These are phyloP conservation scores for Babesia bigemina DNA, from an alignment of 169 alveolate species.

Conservation along the genomic window DNA sequence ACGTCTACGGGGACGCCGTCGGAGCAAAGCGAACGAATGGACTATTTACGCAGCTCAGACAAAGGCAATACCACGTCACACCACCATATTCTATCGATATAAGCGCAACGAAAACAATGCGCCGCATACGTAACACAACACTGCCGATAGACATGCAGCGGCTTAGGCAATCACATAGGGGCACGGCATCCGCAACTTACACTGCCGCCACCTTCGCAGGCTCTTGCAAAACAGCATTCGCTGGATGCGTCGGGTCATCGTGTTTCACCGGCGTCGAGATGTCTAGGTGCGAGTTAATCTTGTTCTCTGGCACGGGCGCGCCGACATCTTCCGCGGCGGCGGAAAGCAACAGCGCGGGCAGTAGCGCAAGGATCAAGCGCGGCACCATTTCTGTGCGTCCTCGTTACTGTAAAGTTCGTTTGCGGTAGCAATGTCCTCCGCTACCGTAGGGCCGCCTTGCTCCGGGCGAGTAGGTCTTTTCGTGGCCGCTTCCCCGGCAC, in stretches of 20 bases:
- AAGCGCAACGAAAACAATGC: no score
- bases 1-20: no score
- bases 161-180: no score
- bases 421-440: background rate
- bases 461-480: background rate
- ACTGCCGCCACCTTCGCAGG: background rate
- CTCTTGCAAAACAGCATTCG: conserved; percentile 9
- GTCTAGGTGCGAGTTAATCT: conserved; percentile 27
- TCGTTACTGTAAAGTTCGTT: background rate
- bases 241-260: background rate
- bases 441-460: background rate
- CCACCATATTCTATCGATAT: no score
- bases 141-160: background rate
- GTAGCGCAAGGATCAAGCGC: background rate
- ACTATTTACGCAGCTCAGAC: no score
- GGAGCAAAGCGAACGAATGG: no score
- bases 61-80: no score
- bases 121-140: background rate
- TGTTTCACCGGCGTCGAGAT: background rate
- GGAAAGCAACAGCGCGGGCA: background rate
- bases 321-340: conserved; percentile 30
- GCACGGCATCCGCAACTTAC: conserved; percentile 5
- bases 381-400: conserved; percentile 10
- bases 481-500: conserved; percentile 13
- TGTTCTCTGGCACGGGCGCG: conserved; percentile 22